A percentile compares a stretch with the other conserved stretches of the same genome.
These are phyloP conservation scores for Daldinia grandis DNA, from an alignment of 495 filamentous ascomycete species.

Conservation along the genomic window DNA sequence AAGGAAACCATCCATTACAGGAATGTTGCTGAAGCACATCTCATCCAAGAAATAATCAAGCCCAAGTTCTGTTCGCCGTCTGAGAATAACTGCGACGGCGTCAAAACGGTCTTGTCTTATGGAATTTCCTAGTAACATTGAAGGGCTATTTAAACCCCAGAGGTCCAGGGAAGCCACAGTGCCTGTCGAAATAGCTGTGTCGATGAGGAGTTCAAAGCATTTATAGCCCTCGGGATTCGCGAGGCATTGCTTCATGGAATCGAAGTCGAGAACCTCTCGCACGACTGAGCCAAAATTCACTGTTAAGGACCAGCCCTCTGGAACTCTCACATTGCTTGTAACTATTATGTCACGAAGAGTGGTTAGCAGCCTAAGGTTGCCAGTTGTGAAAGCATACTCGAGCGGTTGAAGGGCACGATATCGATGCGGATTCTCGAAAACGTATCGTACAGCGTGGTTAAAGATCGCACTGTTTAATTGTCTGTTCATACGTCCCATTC, in stretches of 20 bases:
- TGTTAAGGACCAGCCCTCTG: no score
- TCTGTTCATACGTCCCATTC: neutral
- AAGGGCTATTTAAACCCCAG: neutral
- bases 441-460: neutral
- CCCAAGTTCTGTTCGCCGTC: neutral
- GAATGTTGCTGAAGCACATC: neutral
- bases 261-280: neutral
- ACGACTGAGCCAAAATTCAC: neutral
- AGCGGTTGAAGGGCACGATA: neutral
- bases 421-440: neutral
- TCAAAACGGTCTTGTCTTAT: neutral
- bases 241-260: neutral
- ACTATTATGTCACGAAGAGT: neutral
- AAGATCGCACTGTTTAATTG: neutral
- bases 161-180: neutral
- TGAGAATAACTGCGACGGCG: neutral
- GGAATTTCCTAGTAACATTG: neutral
- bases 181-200: neutral
- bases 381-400: neutral
- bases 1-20: neutral
- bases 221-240: neutral
- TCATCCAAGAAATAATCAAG: neutral
- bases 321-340: neutral
- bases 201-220: neutral
- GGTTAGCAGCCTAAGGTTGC: neutral